Percentiles rank a stretch among this genome's conserved stretches.
These are phyloP conservation scores for Quercus cerris DNA, from an alignment of 306 rosid species.

Conservation along the genomic window DNA sequence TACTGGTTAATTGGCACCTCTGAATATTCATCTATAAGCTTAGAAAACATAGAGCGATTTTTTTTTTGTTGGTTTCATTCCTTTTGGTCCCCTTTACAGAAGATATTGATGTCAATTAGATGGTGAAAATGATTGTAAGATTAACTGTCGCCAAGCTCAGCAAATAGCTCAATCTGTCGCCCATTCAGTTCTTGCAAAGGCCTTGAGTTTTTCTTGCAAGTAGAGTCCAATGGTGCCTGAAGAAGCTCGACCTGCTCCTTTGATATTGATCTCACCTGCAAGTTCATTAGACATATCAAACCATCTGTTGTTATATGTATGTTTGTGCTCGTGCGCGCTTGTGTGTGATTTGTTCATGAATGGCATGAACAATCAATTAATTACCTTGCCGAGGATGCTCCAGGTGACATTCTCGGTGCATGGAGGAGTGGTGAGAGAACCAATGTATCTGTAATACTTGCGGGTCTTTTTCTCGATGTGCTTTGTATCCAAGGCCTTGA, in stretches of 20 bases:
- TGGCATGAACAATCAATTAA: background rate
- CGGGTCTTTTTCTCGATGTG: slow-evolving; percentile 31
- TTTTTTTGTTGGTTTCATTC: background rate
- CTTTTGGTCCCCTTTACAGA: no score
- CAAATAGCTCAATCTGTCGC: slow-evolving; percentile 43
- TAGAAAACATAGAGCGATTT: background rate
- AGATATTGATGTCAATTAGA: no score
- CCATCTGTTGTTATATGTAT: no score
- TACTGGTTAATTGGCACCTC: no score
- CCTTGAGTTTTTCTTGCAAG: slow-evolving; percentile 60
- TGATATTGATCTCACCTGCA: slow-evolving; percentile 65
- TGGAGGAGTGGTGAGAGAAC: slow-evolving; percentile 89
- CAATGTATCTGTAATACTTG: slow-evolving; percentile 64
- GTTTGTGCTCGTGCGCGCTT: no score
- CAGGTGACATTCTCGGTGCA: slow-evolving; percentile 71
- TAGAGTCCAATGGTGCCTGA: slow-evolving; percentile 46
- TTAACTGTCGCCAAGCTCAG: background rate
- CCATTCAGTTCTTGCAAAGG: slow-evolving; percentile 68
- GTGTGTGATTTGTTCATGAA: background rate
- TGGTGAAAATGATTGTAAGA: background rate
- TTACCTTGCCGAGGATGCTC: slow-evolving; percentile 70
- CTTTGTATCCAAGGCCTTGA: slow-evolving; percentile 39
- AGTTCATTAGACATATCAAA: background rate
- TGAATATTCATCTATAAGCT: background rate
- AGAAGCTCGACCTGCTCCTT: slow-evolving; percentile 49